Percentiles rank a stretch among this genome's conserved stretches.
These are phyloP conservation scores for Camelina neglecta DNA, from an alignment of 345 rosid species.

Conservation along the genomic window DNA sequence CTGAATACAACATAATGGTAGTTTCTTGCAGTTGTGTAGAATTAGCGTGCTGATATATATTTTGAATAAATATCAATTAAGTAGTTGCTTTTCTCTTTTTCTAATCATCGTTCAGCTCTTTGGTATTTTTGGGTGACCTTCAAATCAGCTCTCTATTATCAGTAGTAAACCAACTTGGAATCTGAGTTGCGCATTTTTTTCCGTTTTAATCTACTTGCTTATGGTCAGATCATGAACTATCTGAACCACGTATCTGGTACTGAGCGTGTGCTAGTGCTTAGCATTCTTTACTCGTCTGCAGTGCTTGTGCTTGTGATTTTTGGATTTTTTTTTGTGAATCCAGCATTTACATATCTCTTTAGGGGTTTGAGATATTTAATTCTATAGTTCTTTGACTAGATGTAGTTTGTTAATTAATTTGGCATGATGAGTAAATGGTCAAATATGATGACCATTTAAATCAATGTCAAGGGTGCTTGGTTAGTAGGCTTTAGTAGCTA, in stretches of 20 bases:
- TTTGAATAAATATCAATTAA: slow-evolving; percentile 5
- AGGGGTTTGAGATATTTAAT: slow-evolving; percentile 27
- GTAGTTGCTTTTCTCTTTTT: slow-evolving; percentile 1
- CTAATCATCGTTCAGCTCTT: slow-evolving; percentile 4
- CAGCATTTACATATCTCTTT: slow-evolving; percentile 27
- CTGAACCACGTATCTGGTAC: slow-evolving; percentile 8
- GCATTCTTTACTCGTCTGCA: neutral
- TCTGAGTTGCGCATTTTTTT: slow-evolving; percentile 21
- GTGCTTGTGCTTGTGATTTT: slow-evolving; percentile 9
- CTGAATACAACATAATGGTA: neutral
- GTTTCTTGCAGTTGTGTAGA: slow-evolving; percentile 18
- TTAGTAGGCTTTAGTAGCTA: slow-evolving; percentile 25
- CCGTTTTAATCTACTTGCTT: neutral
- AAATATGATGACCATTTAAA: slow-evolving; percentile 25
- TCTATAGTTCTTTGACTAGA: slow-evolving; percentile 25
- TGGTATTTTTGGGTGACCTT: slow-evolving; percentile 12
- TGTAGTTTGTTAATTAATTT: slow-evolving; percentile 32
- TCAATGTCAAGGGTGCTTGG: slow-evolving; percentile 16
- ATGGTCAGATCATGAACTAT: slow-evolving; percentile 18
- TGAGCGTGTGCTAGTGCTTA: neutral
- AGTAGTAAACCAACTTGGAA: slow-evolving; percentile 26
- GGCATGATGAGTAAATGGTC: slow-evolving; percentile 34
- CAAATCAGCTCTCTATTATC: neutral
- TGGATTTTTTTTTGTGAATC: slow-evolving; percentile 25
- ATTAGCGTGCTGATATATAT: slow-evolving; percentile 22